Base-by-base conservation (phyloP, 345 rosid species). In the Citrus maxima region DNA sequence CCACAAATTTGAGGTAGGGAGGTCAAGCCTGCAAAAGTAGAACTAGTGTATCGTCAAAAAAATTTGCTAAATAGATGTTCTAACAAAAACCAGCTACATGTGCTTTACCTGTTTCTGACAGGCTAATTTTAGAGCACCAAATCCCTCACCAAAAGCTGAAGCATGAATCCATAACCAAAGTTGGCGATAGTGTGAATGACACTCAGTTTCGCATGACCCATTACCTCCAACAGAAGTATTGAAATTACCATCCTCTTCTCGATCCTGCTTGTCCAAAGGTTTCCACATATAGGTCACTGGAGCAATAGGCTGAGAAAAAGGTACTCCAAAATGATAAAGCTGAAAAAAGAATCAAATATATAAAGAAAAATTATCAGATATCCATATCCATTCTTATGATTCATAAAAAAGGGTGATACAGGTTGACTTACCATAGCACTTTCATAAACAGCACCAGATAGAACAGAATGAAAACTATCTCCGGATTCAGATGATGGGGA, bases 131-230 rank as follows among this genome's bases (percentile, higher is more conserved):
- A 95, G 81, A 77, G 95, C 87, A 79, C 79, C 84, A 86, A 71
- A 92, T 86, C 93, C 99, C 85, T 93, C 97, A 70, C 27, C 74
- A 83, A 91, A 90, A 76, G 96, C 92, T 56, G 92, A 89, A 80
- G 95, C 92, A 92, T 93, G 98, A 77, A 93, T 87, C 98, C 96
- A 95, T 67, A 93, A 78, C 96, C 96, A 93, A 67, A 92, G 81
- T 82, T 87, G 90, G 63, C 91, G 82, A 78, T 64, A 55, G 37
- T 78, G 77, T 72, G 81, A 75, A 81, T 42, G 32, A 55, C 63
- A 24, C 51, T 42, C 83, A 13, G 58, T 56, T 49, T 66, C 51
- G 64, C 62, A 77, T 70, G 79, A 54, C 22, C 38, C 74, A 66
- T 80, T 80, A 77, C 69, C 62, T 73, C 77, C 86, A 74, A 75